Conservation (phyloP, 139 green algal genomes). For the Chlamydomonas eustigma region DNA sequence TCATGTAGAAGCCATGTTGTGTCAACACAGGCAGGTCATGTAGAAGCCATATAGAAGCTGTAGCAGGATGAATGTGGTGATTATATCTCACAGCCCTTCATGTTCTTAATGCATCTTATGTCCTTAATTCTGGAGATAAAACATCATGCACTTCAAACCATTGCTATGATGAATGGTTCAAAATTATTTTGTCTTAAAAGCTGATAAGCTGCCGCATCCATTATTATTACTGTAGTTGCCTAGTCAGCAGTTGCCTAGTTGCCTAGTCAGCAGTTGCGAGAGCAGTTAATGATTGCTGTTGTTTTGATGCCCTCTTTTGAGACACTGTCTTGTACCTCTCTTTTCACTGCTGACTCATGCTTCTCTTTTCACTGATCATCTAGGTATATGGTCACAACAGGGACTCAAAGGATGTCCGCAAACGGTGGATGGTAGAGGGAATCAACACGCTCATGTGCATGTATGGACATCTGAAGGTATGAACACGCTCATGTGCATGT, state of each 20-base stretch:
- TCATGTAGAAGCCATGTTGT: slow-evolving; percentile 79
- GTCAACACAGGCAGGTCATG: slow-evolving; percentile 41
- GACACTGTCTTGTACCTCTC: not conserved
- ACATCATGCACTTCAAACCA: too few species aligned
- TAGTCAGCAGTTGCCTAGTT: too few species aligned
- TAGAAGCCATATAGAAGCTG: not conserved
- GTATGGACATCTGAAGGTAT: slow-evolving; percentile 6
- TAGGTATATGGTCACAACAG: slow-evolving; percentile 29
- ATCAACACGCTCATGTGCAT: slow-evolving; percentile 32
- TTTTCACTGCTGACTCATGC: not conserved
- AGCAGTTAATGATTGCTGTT: too few species aligned
- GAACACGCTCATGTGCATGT: not conserved
- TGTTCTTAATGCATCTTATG: too few species aligned
- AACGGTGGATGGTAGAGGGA: slow-evolving; percentile 50
- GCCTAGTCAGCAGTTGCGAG: too few species aligned
- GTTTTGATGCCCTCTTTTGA: too few species aligned
- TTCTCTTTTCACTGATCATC: not conserved
- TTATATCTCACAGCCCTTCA: too few species aligned
- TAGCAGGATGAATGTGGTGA: not conserved
- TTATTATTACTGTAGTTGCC: too few species aligned
- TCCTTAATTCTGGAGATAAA: too few species aligned
- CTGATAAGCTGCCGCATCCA: too few species aligned
- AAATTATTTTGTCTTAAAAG: too few species aligned
- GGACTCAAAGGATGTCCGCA: slow-evolving; percentile 20
- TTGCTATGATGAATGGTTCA: too few species aligned